These are phyloP conservation scores for Cyberlindnera galapagoensis DNA, from an alignment of 805 yeast species.

Conservation along the genomic window DNA sequence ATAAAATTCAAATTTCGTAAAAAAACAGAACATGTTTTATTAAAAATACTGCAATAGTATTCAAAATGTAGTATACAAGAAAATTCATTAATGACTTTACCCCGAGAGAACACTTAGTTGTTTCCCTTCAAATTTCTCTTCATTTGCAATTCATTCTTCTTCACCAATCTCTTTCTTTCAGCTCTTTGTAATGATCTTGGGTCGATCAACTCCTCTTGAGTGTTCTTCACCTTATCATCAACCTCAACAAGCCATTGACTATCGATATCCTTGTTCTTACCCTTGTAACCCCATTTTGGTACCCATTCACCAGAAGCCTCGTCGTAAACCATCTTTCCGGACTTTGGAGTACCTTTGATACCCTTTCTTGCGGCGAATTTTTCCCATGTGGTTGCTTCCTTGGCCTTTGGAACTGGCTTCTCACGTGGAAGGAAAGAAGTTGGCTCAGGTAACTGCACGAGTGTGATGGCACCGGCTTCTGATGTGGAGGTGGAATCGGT, in stretches of 20 bases:
- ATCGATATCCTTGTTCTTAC: conserved; percentile 82
- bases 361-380: conserved; percentile 94
- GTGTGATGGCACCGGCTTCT: conserved; percentile 61
- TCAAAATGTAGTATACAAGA: not conserved
- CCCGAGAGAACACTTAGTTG: conserved; percentile 1
- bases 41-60: conserved; percentile 1
- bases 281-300: conserved; percentile 97
- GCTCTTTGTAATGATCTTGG: conserved; percentile 79
- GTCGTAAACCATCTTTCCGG: conserved; percentile 84
- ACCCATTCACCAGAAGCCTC: conserved; percentile 93
- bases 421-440: conserved; percentile 82
- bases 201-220: conserved; percentile 64
- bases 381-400: conserved; percentile 95
- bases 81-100: conserved; percentile 1
- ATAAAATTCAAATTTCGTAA: conserved; percentile 1
- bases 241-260: conserved; percentile 95
- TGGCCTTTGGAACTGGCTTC: conserved; percentile 88
- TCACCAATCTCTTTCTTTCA: conserved; percentile 78
- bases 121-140: conserved; percentile 61
- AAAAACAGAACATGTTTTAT: not conserved
- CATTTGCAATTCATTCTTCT: conserved; percentile 80
- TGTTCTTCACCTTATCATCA: conserved; percentile 60
- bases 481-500: conserved; percentile 53
- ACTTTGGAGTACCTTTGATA: conserved; percentile 81
- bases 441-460: conserved; percentile 82